A percentile compares a stretch with the other conserved stretches of the same genome.
phyloP scores from a whole-genome alignment of 139 green algal species.

The Volvox africanus region DNA sequence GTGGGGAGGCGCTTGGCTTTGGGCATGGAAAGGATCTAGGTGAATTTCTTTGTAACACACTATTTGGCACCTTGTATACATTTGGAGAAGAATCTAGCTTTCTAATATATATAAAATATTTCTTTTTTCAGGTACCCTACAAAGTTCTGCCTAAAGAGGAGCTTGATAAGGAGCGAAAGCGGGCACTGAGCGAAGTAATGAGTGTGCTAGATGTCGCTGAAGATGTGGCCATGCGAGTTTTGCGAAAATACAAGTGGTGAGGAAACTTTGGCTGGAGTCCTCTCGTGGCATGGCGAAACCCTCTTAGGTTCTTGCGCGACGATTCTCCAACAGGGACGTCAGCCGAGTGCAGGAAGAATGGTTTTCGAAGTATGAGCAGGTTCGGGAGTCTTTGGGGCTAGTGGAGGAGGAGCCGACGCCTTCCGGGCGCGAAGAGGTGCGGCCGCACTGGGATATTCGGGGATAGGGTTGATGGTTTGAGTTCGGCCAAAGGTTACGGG shows the following conservation, averaged over 20 bases:
- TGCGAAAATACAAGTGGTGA: conserved; percentile 87
- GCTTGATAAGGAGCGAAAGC: conserved; percentile 54
- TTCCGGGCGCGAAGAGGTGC: conserved; percentile 23
- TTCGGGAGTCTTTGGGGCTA: conserved; percentile 81
- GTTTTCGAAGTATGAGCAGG: conserved; percentile 86
- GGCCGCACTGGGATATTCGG: not conserved
- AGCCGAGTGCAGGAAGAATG: conserved; percentile 90
- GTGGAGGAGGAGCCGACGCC: conserved; percentile 54
- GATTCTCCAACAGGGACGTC: conserved; percentile 72
- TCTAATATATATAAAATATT: not conserved
- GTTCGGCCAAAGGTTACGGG: too few species aligned
- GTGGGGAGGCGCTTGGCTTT: not conserved
- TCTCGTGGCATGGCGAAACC: conserved; percentile 1
- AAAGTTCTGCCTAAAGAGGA: conserved; percentile 56
- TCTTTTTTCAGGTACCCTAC: conserved; percentile 50
- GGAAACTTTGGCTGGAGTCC: not conserved
- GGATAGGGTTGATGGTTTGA: too few species aligned
- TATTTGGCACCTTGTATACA: too few species aligned
- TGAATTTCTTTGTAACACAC: too few species aligned
- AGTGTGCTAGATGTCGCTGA: conserved; percentile 73
- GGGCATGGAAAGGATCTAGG: not conserved
- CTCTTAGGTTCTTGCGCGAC: not conserved
- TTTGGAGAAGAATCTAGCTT: too few species aligned
- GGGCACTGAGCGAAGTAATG: conserved; percentile 61
- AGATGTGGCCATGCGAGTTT: conserved; percentile 74